Base-by-base conservation (phyloP, 2,329 filamentous ascomycete genomes). In the Coniochaeta sp. region DNA sequence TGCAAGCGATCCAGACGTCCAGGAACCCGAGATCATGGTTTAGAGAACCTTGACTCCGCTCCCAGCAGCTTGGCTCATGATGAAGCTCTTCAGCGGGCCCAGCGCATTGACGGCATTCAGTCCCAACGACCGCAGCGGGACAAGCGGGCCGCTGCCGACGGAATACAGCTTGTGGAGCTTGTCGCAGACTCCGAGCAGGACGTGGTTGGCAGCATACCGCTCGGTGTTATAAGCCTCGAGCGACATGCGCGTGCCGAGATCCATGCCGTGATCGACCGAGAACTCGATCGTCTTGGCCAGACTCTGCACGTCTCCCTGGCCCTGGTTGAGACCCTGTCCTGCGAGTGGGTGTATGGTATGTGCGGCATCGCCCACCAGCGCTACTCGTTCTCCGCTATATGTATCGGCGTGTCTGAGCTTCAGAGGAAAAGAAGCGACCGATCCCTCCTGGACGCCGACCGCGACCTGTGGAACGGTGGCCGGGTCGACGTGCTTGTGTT, bases 261-360 rank as follows among this genome's bases (percentile, higher is more conserved):
- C 95, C 79, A 92, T 89, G 0, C 95, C 95, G 64, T 95, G 90
- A 50, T 81, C 77, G 19, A 96, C 87, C 3, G 91, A 89, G 65
- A 88, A 88, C 62, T 87, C 85, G 57, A 99, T 89, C 0, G 87
- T 87, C 63, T 81, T 82, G 7, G 87, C 86, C 0, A 99, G 83
- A 58, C 89, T 89, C 67, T 91, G 87, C 0, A 95, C 89, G 71
- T 99, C 95, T 19, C 86, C 92, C 64, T 98, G 88, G 1, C 95
- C 95, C 68, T 96, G 89, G 70, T 99, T 99, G 16, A 99, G 80
- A 1, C 95, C 95, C 74, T 98, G 95, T 0, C 95, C 95, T 1
- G 91, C 95, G 4, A 99, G 86, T 0, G 95, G 95, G 72, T 99
- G 95, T 65, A 96, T 87, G 1, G 93, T 96, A 72, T 99, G 95